phyloP scores from a whole-genome alignment of 83 land plant species.

The Picea abies region DNA sequence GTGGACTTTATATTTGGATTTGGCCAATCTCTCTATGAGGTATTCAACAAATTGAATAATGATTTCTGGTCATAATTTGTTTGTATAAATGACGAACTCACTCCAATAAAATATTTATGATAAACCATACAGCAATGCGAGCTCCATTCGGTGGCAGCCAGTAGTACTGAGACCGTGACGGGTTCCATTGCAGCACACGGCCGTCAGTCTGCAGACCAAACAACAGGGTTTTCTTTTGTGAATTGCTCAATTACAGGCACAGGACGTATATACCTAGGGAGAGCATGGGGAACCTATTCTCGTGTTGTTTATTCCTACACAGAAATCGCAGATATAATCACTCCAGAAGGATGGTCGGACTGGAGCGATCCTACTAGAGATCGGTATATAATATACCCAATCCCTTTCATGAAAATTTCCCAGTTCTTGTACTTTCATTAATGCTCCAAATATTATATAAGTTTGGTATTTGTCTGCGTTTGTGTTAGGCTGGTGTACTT shows the following conservation, averaged over 20 bases:
- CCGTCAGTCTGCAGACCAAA: slow-evolving; percentile 35
- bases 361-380: slow-evolving; percentile 32
- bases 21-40: slow-evolving; percentile 42
- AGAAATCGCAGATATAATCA: slow-evolving; percentile 50
- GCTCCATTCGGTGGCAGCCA: slow-evolving; percentile 45
- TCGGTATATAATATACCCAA: background rate
- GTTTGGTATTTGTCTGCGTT: background rate
- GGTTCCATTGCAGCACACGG: slow-evolving; percentile 67
- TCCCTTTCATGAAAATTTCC: no score
- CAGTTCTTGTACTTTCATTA: background rate
- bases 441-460: background rate
- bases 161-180: slow-evolving; percentile 31
- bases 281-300: slow-evolving; percentile 70
- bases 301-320: slow-evolving; percentile 58
- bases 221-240: slow-evolving; percentile 52
- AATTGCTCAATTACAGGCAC: slow-evolving; percentile 61
- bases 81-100: background rate
- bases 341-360: slow-evolving; percentile 70
- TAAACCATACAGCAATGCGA: slow-evolving; percentile 39
- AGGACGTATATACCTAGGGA: slow-evolving; percentile 56
- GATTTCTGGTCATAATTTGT: no score
- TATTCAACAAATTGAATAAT: background rate
- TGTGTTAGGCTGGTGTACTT: slow-evolving; percentile 1
- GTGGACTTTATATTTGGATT: slow-evolving; percentile 54
- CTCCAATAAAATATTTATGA: background rate